Evolutionary conservation across 108 stramenopile species (phyloP).

Genomic region (Cafeteria roenbergensis): DNA sequence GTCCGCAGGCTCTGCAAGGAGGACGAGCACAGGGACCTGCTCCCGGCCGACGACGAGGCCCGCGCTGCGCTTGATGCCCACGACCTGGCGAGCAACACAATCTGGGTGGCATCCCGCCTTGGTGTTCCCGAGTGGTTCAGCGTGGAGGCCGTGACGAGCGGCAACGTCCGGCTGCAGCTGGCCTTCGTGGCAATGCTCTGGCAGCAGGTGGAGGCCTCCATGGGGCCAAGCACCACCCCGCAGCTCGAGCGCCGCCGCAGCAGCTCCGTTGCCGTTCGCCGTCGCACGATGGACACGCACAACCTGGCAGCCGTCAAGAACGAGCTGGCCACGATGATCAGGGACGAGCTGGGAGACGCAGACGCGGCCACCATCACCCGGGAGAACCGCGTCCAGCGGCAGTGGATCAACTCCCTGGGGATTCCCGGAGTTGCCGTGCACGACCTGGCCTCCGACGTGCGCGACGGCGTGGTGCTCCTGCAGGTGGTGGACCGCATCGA

Average conservation of each 20-base stretch:
- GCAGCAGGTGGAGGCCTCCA: no score
- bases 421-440: conserved; percentile 21
- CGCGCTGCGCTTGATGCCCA: conserved; percentile 12
- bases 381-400: conserved; percentile 36
- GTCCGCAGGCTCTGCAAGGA: conserved; percentile 14
- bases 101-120: conserved; percentile 24
- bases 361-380: no score
- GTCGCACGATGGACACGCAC: neutral
- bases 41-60: conserved; percentile 9
- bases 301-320: neutral
- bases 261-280: no score
- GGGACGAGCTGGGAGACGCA: conserved; percentile 31
- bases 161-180: conserved; percentile 37
- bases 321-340: conserved; percentile 31
- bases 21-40: conserved; percentile 18
- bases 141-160: conserved; percentile 27
- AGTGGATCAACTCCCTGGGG: conserved; percentile 45
- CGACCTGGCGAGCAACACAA: conserved; percentile 25
- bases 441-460: conserved; percentile 36
- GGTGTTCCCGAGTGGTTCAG: conserved; percentile 36
- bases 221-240: no score
- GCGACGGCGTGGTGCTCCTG: conserved; percentile 29
- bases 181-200: conserved; percentile 40
- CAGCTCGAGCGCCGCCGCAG: no score
- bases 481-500: conserved; percentile 32